A percentile compares a stretch with the other conserved stretches of the same genome.
Conservation (phyloP, 805 yeast species). For the Ogataea populi-albae region DNA sequence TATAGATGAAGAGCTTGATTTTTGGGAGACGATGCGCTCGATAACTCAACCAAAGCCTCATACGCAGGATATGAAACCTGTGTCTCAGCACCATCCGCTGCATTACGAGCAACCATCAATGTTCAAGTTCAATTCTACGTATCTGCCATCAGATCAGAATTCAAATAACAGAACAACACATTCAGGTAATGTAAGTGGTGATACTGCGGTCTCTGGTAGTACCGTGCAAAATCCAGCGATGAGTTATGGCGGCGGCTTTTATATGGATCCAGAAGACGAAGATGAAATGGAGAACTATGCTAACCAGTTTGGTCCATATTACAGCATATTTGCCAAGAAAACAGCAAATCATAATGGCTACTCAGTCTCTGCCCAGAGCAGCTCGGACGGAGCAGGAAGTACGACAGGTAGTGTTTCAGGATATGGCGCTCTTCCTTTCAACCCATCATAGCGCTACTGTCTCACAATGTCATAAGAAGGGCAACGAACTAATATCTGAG, state of each 20-base stretch:
- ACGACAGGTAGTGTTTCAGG: conserved; percentile 12
- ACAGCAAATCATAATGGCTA: conserved; percentile 5
- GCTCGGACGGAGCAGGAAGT: conserved; percentile 6
- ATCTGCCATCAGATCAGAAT: conserved; percentile 2
- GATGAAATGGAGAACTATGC: conserved; percentile 32
- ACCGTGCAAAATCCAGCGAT: conserved; percentile 3
- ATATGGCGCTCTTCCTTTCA: conserved; percentile 31
- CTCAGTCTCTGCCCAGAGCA: conserved; percentile 1
- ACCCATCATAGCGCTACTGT: conserved; percentile 32
- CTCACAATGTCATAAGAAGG: no score
- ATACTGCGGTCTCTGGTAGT: conserved; percentile 2
- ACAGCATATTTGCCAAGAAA: conserved; percentile 28
- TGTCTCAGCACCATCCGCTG: conserved; percentile 53
- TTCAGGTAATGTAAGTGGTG: conserved; percentile 6
- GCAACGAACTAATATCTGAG: no score
- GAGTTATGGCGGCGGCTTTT: conserved; percentile 13
- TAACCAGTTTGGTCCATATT: conserved; percentile 34
- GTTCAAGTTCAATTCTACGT: conserved; percentile 6
- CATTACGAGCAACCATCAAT: conserved; percentile 36
- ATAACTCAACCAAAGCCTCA: conserved; percentile 42
- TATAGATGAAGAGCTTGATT: conserved; percentile 61
- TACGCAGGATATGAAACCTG: conserved; percentile 35
- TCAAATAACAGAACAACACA: neutral
- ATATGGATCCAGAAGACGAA: conserved; percentile 29
- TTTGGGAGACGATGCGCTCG: conserved; percentile 68